Evolutionary conservation across 495 filamentous ascomycete species (phyloP), one percentile per base, ranked within the genome.

Genomic region (Talaromyces proteolyticus): DNA sequence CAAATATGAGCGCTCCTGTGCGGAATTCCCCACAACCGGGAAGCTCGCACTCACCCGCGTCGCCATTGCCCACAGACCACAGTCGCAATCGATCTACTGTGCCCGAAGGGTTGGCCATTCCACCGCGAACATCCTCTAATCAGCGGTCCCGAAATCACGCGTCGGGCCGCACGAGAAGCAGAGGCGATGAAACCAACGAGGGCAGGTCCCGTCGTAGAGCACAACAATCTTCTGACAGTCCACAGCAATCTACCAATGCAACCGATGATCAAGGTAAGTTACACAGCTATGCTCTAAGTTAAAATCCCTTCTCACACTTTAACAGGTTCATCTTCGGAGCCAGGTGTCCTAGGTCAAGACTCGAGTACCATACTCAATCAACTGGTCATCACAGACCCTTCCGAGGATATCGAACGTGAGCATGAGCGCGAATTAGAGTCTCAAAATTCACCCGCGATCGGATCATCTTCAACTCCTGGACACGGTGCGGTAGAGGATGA

Each of bases 351-450:
- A 44, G 54, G 60, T 44, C 69, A 66, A 41, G 71, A 75, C 57
- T 63, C 67, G 3, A 75, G 64, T 46, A 52, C 69, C 5, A 80
- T 94, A 18, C 82, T 95, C 53, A 88, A 88, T 58, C 80, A 86
- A 36, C 78, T 93, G 12, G 64, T 91, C 53, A 77, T 91, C 46
- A 87, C 85, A 44, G 88, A 94, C 56, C 88, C 88, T 17, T 76
- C 82, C 51, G 83, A 88, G 21, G 89, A 94, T 60, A 74, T 89
- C 44, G 84, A 81, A 39, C 77, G 91, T 44, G 91, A 91, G 62
- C 75, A 78, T 51, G 86, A 86, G 54, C 85, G 90, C 21, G 72
- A 85, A 54, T 70, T 72, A 12, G 80, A 87, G 60, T 74, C 86
- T 25, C 74, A 80, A 22, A 73, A 80, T 11, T 73, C 74, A 3